Evolutionary conservation across 1,284 basidiomycete species (phyloP).

Genomic region (Fomitiporia mediterranea): DNA sequence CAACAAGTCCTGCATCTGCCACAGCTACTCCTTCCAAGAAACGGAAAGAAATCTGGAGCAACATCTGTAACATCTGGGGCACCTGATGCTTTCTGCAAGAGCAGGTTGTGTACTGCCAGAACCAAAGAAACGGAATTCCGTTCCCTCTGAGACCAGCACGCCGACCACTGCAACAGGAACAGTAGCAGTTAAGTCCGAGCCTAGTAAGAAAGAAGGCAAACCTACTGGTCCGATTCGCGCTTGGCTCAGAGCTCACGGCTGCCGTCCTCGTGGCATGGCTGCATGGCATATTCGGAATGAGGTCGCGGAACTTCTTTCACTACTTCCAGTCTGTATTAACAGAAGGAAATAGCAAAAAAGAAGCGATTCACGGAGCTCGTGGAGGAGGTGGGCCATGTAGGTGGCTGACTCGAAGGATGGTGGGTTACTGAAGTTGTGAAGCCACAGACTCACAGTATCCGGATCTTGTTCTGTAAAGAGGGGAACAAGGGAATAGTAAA

Average conservation of each 20-base stretch:
- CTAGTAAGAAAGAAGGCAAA: not conserved
- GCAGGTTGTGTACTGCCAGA: constrained; percentile 46
- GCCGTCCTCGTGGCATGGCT: constrained; percentile 70
- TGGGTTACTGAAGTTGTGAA: no score
- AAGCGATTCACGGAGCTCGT: constrained; percentile 65
- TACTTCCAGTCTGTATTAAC: constrained; percentile 72
- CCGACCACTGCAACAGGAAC: not conserved
- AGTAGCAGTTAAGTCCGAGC: not conserved
- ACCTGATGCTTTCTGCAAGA: constrained; percentile 25
- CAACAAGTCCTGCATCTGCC: constrained; percentile 32
- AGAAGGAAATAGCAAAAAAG: constrained; percentile 65
- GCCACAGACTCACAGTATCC: no score
- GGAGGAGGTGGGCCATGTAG: no score
- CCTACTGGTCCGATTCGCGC: constrained; percentile 27
- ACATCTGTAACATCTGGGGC: no score
- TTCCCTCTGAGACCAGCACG: constrained; percentile 32
- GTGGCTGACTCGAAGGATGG: constrained; percentile 66
- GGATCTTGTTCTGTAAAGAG: no score
- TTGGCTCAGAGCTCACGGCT: constrained; percentile 46
- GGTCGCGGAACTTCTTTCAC: constrained; percentile 70
- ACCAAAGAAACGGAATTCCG: constrained; percentile 62
- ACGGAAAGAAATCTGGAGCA: constrained; percentile 72
- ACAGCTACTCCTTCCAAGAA: constrained; percentile 40
- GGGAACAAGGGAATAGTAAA: no score
- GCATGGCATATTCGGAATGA: constrained; percentile 54